Evolutionary conservation across 2,329 filamentous ascomycete species (phyloP).

Genomic region (Calonectria montana): DNA sequence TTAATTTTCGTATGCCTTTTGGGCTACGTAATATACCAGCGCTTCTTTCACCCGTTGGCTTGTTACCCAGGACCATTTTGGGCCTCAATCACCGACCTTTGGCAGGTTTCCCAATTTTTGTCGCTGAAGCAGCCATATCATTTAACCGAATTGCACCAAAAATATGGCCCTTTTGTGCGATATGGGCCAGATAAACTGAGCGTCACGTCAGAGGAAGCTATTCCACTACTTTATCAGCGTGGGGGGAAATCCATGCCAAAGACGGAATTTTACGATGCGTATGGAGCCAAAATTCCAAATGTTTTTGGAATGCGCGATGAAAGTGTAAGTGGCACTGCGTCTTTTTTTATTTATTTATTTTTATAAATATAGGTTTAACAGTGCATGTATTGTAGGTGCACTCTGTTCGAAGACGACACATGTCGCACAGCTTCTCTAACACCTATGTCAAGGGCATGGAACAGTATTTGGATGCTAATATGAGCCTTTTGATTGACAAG

Average conservation of each 20-base stretch:
- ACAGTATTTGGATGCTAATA: constrained; percentile 19
- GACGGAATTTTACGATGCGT: constrained; percentile 29
- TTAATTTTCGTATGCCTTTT: neutral
- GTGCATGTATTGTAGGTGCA: neutral
- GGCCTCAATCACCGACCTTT: constrained; percentile 26
- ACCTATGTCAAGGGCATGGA: constrained; percentile 24
- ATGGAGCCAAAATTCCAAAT: constrained; percentile 24
- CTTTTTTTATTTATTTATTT: too few relatives aligned
- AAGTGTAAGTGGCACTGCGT: neutral
- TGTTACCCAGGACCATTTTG: constrained; percentile 25
- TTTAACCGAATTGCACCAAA: constrained; percentile 23
- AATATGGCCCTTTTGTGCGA: constrained; percentile 25
- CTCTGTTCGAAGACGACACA: constrained; percentile 25
- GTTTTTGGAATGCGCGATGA: constrained; percentile 26
- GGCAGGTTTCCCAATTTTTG: constrained; percentile 24
- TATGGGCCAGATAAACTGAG: constrained; percentile 29
- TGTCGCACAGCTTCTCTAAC: constrained; percentile 31
- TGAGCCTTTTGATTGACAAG: constrained; percentile 13
- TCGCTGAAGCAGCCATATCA: constrained; percentile 24
- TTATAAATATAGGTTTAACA: neutral
- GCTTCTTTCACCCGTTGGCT: constrained; percentile 26
- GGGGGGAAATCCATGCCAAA: constrained; percentile 24
- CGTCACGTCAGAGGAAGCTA: constrained; percentile 22
- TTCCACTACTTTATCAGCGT: constrained; percentile 21
- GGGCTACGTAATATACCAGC: constrained; percentile 20